Evolutionary conservation across 331 rosid genomes (phyloP).

Genomic region (Ulmus americana): DNA sequence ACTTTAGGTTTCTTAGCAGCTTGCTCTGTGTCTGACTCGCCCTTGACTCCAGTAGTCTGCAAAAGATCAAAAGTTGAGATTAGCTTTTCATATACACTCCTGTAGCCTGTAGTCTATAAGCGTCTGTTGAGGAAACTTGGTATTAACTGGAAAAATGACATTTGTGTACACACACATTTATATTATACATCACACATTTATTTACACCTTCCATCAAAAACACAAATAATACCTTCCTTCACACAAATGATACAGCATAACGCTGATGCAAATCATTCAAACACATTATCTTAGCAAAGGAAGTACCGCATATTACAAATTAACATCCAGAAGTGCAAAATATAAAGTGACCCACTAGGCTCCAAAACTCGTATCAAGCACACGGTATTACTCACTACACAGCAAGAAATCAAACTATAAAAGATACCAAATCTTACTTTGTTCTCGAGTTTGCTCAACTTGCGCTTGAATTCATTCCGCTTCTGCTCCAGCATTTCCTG

Average conservation of each 20-base stretch:
- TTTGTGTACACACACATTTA: too few species aligned
- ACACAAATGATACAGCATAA: slow-evolving; percentile 5
- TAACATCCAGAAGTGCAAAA: background rate
- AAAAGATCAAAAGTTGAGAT: slow-evolving; percentile 23
- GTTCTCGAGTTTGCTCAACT: slow-evolving; percentile 71
- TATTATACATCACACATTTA: too few species aligned
- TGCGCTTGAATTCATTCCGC: slow-evolving; percentile 76
- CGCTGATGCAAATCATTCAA: slow-evolving; percentile 17
- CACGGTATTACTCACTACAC: slow-evolving; percentile 1
- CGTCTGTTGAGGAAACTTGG: background rate
- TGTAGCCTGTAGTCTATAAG: background rate
- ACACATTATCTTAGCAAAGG: background rate
- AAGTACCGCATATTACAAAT: slow-evolving; percentile 4
- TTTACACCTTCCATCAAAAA: too few species aligned
- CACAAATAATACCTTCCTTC: background rate
- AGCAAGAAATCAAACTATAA: slow-evolving; percentile 11
- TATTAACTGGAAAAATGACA: background rate
- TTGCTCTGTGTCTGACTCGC: slow-evolving; percentile 52
- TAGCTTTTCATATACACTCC: background rate
- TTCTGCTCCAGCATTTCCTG: slow-evolving; percentile 90
- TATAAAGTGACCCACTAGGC: slow-evolving; percentile 11
- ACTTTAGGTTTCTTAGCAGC: slow-evolving; percentile 69
- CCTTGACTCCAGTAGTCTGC: slow-evolving; percentile 72
- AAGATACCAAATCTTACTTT: slow-evolving; percentile 45
- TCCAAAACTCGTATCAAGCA: slow-evolving; percentile 8